phyloP scores from a whole-genome alignment of 1,284 basidiomycete genomes.

The Sporisorium scitamineum region DNA sequence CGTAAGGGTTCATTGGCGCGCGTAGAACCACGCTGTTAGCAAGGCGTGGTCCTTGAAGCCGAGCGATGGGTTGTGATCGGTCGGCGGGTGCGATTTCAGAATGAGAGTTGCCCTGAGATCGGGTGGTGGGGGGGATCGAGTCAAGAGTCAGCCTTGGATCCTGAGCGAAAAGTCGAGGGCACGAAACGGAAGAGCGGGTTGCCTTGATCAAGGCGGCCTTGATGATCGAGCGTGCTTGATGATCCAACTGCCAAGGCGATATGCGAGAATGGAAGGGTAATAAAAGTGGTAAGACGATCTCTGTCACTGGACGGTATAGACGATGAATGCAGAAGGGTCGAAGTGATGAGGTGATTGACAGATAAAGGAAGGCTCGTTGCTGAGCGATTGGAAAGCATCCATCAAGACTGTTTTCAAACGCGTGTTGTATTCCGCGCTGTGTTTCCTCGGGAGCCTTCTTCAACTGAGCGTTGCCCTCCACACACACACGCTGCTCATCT shows the following conservation, averaged over 20 bases:
- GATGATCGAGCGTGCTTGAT: not conserved
- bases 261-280: too few species aligned
- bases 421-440: too few species aligned
- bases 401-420: not conserved
- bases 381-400: not conserved
- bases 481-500: not conserved
- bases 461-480: not conserved
- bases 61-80: not conserved
- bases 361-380: not conserved
- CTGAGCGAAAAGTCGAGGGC: not conserved
- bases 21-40: slow-evolving; percentile 4
- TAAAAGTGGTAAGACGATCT: too few species aligned
- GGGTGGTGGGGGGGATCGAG: too few species aligned
- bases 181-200: not conserved
- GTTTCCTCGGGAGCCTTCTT: not conserved
- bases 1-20: slow-evolving; percentile 14
- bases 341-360: slow-evolving; percentile 15
- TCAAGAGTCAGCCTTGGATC: not conserved
- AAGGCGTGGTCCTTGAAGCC: not conserved
- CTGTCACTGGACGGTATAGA: not conserved
- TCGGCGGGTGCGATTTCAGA: too few species aligned
- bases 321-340: not conserved
- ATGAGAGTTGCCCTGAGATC: not conserved
- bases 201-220: not conserved
- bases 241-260: too few species aligned